phyloP scores from a whole-genome alignment of 352 stramenopile genomes.

The Thraustochytrium sp. region DNA sequence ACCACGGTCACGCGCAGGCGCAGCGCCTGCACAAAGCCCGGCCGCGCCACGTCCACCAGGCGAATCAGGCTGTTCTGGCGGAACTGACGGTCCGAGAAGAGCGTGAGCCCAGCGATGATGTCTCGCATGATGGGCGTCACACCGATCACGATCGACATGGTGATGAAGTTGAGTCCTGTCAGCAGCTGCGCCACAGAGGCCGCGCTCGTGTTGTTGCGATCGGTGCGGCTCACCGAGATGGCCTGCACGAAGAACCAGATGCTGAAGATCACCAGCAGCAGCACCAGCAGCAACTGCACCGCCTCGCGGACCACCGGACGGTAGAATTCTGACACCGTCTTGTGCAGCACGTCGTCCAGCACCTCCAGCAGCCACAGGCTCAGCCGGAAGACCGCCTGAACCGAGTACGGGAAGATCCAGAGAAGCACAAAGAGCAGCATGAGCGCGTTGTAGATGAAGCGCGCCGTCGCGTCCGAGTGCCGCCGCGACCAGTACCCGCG shows the following conservation, averaged over 20 bases:
- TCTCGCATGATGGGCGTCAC: constrained; percentile 19
- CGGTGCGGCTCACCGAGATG: background rate
- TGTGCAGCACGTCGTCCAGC: background rate
- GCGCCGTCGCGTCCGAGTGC: background rate
- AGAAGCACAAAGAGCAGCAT: background rate
- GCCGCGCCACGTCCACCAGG: background rate
- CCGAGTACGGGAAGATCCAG: background rate
- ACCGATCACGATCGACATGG: constrained; percentile 33
- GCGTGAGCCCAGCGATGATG: constrained; percentile 13
- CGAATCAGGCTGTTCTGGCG: constrained; percentile 3
- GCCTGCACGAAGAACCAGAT: constrained; percentile 4
- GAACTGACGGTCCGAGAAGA: constrained; percentile 16
- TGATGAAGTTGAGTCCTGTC: constrained; percentile 16
- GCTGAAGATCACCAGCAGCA: background rate
- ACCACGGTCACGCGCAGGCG: constrained; percentile 4
- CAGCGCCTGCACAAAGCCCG: background rate
- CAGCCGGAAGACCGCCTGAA: background rate
- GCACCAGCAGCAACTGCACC: background rate
- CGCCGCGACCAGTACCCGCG: background rate
- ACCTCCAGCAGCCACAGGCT: constrained; percentile 14
- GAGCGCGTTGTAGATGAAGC: background rate
- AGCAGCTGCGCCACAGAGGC: background rate
- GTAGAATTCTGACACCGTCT: background rate
- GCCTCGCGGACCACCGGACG: constrained; percentile 10
- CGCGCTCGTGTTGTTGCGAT: background rate